Percentiles rank a stretch among this genome's conserved stretches.
Conservation (phyloP, 352 stramenopile genomes). For the Phytopythium litorale region DNA sequence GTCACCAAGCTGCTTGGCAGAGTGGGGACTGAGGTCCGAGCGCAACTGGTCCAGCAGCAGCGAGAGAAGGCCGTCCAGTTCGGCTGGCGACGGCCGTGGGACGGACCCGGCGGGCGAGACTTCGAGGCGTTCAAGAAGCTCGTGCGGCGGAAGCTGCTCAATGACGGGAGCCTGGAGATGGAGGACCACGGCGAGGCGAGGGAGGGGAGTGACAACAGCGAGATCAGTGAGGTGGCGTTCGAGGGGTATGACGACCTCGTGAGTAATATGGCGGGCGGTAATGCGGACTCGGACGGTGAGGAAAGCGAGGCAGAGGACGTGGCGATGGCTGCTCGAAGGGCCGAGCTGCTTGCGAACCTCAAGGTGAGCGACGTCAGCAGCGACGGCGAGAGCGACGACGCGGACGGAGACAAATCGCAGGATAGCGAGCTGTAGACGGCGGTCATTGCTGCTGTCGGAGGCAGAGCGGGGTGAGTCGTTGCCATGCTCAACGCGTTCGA, state of each 20-base stretch:
- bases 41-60: slow-evolving; percentile 58
- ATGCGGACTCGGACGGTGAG: slow-evolving; percentile 14
- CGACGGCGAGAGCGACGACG: slow-evolving; percentile 24
- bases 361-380: slow-evolving; percentile 46
- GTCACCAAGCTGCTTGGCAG: slow-evolving; percentile 48
- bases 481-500: not conserved
- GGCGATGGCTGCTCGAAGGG: slow-evolving; percentile 14
- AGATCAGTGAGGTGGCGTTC: slow-evolving; percentile 72
- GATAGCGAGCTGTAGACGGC: slow-evolving; percentile 53
- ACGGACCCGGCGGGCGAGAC: slow-evolving; percentile 50
- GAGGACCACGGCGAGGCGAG: slow-evolving; percentile 16
- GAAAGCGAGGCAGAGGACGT: slow-evolving; percentile 22
- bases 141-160: slow-evolving; percentile 34
- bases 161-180: slow-evolving; percentile 20
- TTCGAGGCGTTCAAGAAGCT: slow-evolving; percentile 58
- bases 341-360: slow-evolving; percentile 21
- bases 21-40: slow-evolving; percentile 41
- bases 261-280: slow-evolving; percentile 11
- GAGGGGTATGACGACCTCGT: slow-evolving; percentile 63
- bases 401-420: slow-evolving; percentile 35
- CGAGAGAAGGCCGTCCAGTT: slow-evolving; percentile 54
- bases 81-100: slow-evolving; percentile 60
- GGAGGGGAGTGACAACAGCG: slow-evolving; percentile 49
- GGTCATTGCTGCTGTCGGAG: not conserved
- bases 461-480: slow-evolving; percentile 1